A percentile compares a stretch with the other conserved stretches of the same genome.
Evolutionary conservation across 306 rosid genomes (phyloP).

Genomic region (Sindora glabra): DNA sequence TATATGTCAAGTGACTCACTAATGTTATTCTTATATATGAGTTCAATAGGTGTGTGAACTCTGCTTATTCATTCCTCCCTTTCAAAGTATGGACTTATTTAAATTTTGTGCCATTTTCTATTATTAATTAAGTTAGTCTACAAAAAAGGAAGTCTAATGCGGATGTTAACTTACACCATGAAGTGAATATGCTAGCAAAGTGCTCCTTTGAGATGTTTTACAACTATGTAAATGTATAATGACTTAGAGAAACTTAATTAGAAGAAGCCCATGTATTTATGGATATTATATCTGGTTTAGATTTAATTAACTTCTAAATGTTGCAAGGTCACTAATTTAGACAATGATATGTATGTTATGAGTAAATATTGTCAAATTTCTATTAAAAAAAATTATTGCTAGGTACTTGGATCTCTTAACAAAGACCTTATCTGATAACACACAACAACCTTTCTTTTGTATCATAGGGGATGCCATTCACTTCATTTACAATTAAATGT

Average conservation of each 20-base stretch:
- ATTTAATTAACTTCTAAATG: neutral
- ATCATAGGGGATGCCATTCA: constrained; percentile 5
- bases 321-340: neutral
- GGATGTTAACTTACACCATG: neutral
- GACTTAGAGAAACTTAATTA: constrained; percentile 2
- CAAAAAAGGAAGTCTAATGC: neutral
- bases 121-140: neutral
- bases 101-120: neutral
- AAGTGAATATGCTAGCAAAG: neutral
- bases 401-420: neutral
- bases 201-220: neutral
- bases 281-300: neutral
- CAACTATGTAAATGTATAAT: neutral
- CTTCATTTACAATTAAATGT: no score
- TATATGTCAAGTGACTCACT: no score
- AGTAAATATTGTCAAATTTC: neutral
- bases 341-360: neutral
- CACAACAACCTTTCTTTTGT: constrained; percentile 10
- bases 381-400: no score
- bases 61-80: neutral
- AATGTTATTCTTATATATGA: no score
- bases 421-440: neutral
- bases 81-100: neutral
- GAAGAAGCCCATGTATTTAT: neutral
- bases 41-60: neutral